These are phyloP conservation scores for Meyerozyma guilliermondii DNA, from an alignment of 1,139 yeast species.

Conservation along the genomic window DNA sequence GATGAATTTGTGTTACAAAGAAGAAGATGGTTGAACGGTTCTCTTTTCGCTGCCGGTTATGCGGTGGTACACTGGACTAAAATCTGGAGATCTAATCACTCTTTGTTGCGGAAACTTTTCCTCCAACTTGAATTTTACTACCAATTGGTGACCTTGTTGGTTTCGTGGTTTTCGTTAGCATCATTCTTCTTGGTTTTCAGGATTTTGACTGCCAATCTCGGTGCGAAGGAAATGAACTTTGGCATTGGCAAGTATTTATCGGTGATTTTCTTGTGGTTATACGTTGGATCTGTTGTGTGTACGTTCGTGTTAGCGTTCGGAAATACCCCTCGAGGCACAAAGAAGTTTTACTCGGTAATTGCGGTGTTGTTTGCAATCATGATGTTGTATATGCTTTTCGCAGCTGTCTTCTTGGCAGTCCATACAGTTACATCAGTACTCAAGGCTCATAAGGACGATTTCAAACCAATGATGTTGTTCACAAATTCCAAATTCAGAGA, in stretches of 20 bases:
- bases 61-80: conserved; percentile 67
- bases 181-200: conserved; percentile 73
- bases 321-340: conserved; percentile 23
- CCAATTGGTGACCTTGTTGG: conserved; percentile 59
- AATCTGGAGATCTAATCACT: conserved; percentile 67
- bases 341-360: conserved; percentile 17
- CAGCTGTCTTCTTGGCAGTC: conserved; percentile 80
- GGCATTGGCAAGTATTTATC: conserved; percentile 20
- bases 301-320: conserved; percentile 25
- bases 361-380: conserved; percentile 20
- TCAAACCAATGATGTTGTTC: conserved; percentile 45
- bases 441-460: conserved; percentile 35
- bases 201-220: conserved; percentile 53
- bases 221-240: conserved; percentile 39
- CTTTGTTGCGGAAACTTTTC: conserved; percentile 53
- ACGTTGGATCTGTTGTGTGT: conserved; percentile 20
- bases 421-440: conserved; percentile 49
- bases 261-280: conserved; percentile 19
- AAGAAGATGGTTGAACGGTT: conserved; percentile 83
- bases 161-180: conserved; percentile 78
- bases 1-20: conserved; percentile 74
- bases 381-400: conserved; percentile 38
- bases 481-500: conserved; percentile 71
- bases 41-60: conserved; percentile 77
- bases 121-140: conserved; percentile 68